phyloP scores from a whole-genome alignment of 2,329 filamentous ascomycete genomes.

The Hypoxylon sp. region DNA sequence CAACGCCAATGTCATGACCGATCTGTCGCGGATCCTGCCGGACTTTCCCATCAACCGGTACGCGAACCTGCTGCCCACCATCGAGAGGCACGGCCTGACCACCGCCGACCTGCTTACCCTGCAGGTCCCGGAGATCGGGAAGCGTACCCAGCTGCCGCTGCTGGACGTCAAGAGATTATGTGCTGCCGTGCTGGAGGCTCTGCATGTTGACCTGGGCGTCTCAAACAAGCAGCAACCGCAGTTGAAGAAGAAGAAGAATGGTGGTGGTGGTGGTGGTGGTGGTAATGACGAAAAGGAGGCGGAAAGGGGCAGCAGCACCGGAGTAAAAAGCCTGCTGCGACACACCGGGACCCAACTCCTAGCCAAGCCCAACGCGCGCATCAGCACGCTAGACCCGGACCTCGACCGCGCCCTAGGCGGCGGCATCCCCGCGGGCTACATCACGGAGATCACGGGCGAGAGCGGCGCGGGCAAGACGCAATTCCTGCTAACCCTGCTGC shows the following conservation, averaged over 20 bases:
- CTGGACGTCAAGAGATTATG: constrained; percentile 80
- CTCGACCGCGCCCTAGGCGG: constrained; percentile 78
- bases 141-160: constrained; percentile 82
- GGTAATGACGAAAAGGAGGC: neutral
- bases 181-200: constrained; percentile 69
- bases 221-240: constrained; percentile 28
- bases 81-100: constrained; percentile 81
- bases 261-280: no score
- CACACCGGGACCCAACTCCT: constrained; percentile 51
- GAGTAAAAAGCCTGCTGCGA: constrained; percentile 31
- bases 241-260: neutral
- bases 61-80: constrained; percentile 76
- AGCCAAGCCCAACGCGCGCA: constrained; percentile 58
- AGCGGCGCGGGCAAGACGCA: constrained; percentile 96
- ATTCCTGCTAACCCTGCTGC: constrained; percentile 83
- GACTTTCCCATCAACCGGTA: constrained; percentile 77
- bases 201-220: constrained; percentile 69
- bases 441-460: constrained; percentile 92
- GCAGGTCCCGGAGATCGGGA: constrained; percentile 83
- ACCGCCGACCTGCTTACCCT: constrained; percentile 87
- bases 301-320: neutral
- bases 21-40: constrained; percentile 84
- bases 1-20: no score
- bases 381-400: constrained; percentile 81
- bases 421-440: constrained; percentile 80